These are phyloP conservation scores for Kwoniella europaea DNA, from an alignment of 768 basidiomycete species.

Conservation along the genomic window DNA sequence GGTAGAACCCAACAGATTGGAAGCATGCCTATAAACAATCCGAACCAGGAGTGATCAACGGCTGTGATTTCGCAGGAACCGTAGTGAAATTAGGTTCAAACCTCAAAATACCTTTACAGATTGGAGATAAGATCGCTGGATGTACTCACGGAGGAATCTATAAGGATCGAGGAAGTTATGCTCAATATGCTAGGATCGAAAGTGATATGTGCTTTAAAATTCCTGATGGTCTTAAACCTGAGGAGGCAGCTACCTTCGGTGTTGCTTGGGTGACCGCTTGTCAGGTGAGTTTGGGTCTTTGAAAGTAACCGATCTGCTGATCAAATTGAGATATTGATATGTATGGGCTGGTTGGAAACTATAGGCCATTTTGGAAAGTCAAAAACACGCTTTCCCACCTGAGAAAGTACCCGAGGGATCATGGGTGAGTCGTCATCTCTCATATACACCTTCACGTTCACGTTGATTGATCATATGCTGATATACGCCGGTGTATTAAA, in stretches of 20 bases:
- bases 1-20: constrained; percentile 49
- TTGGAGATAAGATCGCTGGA: constrained; percentile 48
- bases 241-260: constrained; percentile 43
- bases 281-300: constrained; percentile 26
- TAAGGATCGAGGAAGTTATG: constrained; percentile 43
- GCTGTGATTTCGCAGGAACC: constrained; percentile 48
- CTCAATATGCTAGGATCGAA: constrained; percentile 39
- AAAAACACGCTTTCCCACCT: constrained; percentile 15
- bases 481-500: neutral
- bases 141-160: constrained; percentile 47
- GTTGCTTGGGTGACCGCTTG: constrained; percentile 48
- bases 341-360: neutral
- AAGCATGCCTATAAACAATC: constrained; percentile 39
- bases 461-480: neutral
- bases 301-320: neutral
- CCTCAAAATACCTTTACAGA: constrained; percentile 24
- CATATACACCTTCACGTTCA: neutral
- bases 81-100: constrained; percentile 38
- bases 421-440: constrained; percentile 8
- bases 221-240: constrained; percentile 35
- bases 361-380: neutral
- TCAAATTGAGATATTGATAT: neutral
- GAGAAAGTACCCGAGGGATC: constrained; percentile 12
- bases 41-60: constrained; percentile 38
- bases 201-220: constrained; percentile 45